These are phyloP conservation scores for Acacia confusa DNA, from an alignment of 306 rosid genomes.

Conservation along the genomic window DNA sequence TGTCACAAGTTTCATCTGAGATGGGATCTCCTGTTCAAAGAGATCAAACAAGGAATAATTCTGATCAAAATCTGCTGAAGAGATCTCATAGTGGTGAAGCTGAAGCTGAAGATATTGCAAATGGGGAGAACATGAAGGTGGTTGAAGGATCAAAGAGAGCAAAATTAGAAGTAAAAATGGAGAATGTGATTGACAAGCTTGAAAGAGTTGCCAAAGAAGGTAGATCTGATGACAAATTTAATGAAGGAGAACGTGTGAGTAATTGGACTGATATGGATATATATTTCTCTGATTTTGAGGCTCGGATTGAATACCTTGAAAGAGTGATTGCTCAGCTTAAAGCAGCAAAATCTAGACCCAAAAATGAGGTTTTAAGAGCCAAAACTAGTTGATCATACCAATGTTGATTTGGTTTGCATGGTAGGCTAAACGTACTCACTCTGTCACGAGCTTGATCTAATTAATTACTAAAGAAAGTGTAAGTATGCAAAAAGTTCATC, in stretches of 20 bases:
- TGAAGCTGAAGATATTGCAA: background rate
- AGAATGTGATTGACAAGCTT: background rate
- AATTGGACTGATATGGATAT: background rate
- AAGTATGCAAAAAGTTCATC: background rate
- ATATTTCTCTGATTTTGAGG: conserved; percentile 20
- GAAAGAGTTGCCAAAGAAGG: background rate
- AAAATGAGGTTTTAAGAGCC: background rate
- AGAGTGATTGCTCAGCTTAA: conserved; percentile 19
- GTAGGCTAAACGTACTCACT: background rate
- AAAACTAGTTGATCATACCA: background rate
- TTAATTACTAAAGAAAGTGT: no score
- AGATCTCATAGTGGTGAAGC: background rate
- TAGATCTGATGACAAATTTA: background rate
- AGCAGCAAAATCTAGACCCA: conserved; percentile 14
- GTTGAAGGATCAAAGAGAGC: background rate
- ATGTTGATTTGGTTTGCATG: background rate
- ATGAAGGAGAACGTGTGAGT: background rate
- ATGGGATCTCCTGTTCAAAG: background rate
- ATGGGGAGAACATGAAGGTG: background rate
- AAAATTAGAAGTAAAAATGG: background rate
- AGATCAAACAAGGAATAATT: no score
- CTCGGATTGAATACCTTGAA: conserved; percentile 33
- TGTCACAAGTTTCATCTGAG: background rate
- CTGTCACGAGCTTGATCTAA: no score
- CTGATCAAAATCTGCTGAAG: background rate